A percentile compares a stretch with the other conserved stretches of the same genome.
Evolutionary conservation across 2,329 filamentous ascomycete species (phyloP).

Genomic region (Penicillium sp.): DNA sequence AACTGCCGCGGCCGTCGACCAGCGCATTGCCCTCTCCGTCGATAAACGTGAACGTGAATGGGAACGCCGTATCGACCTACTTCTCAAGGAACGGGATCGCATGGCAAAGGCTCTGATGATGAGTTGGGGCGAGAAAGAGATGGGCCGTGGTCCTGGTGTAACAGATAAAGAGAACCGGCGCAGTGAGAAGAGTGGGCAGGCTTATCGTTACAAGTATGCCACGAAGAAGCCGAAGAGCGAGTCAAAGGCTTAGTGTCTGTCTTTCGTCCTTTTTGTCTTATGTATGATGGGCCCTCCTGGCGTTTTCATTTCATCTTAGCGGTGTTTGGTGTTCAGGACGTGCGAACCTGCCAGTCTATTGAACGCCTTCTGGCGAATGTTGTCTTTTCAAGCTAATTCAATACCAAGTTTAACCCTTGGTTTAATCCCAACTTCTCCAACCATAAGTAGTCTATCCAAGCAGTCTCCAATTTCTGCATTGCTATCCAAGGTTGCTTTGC

Average conservation of each 20-base stretch:
- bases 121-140: slow-evolving; percentile 45
- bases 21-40: slow-evolving; percentile 41
- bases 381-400: not conserved
- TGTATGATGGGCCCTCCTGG: slow-evolving; percentile 3
- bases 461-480: too few species aligned
- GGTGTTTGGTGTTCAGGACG: not conserved
- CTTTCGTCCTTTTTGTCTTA: not conserved
- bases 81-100: slow-evolving; percentile 43
- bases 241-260: slow-evolving; percentile 11
- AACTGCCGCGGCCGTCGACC: slow-evolving; percentile 40
- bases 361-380: not conserved
- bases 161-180: slow-evolving; percentile 27
- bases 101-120: slow-evolving; percentile 44
- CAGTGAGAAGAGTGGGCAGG: slow-evolving; percentile 31
- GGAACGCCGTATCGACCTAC: slow-evolving; percentile 42
- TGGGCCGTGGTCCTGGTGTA: slow-evolving; percentile 27
- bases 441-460: not conserved
- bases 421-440: not conserved
- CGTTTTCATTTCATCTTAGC: not conserved
- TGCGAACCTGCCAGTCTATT: not conserved
- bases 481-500: not conserved
- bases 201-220: slow-evolving; percentile 43
- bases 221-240: slow-evolving; percentile 19
- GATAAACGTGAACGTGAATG: slow-evolving; percentile 47
- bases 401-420: not conserved